Evolutionary conservation across 1,284 basidiomycete species (phyloP).

Genomic region (Coriolopsis trogii): DNA sequence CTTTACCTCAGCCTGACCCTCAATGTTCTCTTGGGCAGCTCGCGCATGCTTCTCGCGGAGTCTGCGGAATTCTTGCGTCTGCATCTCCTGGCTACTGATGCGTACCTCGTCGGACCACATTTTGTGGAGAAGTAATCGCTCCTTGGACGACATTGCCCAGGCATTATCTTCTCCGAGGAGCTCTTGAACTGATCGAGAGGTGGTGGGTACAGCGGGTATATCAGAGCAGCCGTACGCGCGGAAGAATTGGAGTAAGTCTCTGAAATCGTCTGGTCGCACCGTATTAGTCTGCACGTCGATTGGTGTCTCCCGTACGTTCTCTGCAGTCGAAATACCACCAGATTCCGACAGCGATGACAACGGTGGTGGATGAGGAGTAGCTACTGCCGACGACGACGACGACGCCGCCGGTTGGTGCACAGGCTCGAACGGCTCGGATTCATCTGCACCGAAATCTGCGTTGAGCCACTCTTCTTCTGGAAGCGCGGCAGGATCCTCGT

Average conservation of each 20-base stretch:
- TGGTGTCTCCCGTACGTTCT: not conserved
- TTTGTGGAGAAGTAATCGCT: conserved; percentile 27
- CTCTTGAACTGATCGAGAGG: conserved; percentile 11
- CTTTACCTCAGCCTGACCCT: conserved; percentile 42
- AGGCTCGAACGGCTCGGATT: conserved; percentile 15
- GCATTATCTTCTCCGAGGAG: conserved; percentile 23
- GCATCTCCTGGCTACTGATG: conserved; percentile 32
- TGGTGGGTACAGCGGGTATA: conserved; percentile 21
- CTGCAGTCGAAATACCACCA: not conserved
- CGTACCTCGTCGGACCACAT: conserved; percentile 30
- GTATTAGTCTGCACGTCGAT: too few species aligned
- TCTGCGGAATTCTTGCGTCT: conserved; percentile 40
- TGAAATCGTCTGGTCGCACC: conserved; percentile 31
- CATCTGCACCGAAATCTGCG: conserved; percentile 14
- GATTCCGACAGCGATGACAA: not conserved
- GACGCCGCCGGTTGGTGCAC: not conserved
- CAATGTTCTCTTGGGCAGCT: conserved; percentile 34
- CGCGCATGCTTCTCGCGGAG: conserved; percentile 37
- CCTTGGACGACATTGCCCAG: conserved; percentile 31
- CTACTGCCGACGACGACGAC: not conserved
- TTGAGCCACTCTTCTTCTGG: conserved; percentile 25
- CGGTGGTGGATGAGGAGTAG: not conserved
- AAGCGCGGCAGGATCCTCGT: too few species aligned
- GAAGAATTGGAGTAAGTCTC: conserved; percentile 29
- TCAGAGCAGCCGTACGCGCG: conserved; percentile 21